A percentile compares a stretch with the other conserved stretches of the same genome.
Conservation (phyloP, 1,284 basidiomycete genomes). For the Fomes fomentarius region DNA sequence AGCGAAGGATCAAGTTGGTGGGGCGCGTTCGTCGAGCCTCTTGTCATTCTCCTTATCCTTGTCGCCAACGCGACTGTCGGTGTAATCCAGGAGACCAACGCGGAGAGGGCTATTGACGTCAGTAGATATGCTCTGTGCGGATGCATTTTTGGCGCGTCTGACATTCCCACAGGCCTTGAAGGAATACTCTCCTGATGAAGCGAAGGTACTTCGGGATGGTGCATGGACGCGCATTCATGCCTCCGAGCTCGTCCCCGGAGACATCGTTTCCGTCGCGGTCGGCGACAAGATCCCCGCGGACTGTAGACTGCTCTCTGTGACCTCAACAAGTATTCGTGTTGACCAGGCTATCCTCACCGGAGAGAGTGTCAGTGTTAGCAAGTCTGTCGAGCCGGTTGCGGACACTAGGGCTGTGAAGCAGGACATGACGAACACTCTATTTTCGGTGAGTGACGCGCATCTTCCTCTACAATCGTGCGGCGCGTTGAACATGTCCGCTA, state of each 20-base stretch:
- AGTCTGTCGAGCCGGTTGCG: conserved; percentile 66
- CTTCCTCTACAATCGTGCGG: too few species aligned
- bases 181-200: conserved; percentile 95
- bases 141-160: conserved; percentile 3
- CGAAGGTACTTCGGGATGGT: conserved; percentile 84
- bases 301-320: conserved; percentile 85
- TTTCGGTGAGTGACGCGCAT: conserved; percentile 64
- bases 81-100: conserved; percentile 93
- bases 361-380: conserved; percentile 88
- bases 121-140: conserved; percentile 38
- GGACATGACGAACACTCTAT: conserved; percentile 94
- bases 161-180: conserved; percentile 72
- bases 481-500: too few species aligned
- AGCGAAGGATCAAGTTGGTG: conserved; percentile 66
- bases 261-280: conserved; percentile 87
- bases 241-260: conserved; percentile 89
- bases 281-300: conserved; percentile 96
- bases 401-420: conserved; percentile 89
- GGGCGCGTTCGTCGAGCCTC: conserved; percentile 89
- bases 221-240: conserved; percentile 79
- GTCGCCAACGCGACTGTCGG: conserved; percentile 94
- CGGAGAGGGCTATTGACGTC: conserved; percentile 94
- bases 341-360: conserved; percentile 96
- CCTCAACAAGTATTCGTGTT: conserved; percentile 89
- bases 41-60: conserved; percentile 92